phyloP scores from a whole-genome alignment of 495 filamentous ascomycete species.

The Penicillium maclennaniae region DNA sequence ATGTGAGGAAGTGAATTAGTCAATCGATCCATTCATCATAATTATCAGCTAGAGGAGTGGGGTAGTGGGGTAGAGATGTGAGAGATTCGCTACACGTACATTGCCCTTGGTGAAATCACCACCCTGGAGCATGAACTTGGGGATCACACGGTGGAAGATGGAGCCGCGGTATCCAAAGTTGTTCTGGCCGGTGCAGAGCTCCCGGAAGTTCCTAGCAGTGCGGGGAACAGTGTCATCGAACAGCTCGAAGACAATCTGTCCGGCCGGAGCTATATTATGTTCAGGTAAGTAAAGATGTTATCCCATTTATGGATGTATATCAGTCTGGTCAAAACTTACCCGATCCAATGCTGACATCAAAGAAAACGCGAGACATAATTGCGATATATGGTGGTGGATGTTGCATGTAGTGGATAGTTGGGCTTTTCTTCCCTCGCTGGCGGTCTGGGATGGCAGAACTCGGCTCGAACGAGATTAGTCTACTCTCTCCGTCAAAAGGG shows the following conservation, averaged over 20 bases:
- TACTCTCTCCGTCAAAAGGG: neutral
- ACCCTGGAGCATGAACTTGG: slow-evolving; percentile 73
- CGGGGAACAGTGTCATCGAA: slow-evolving; percentile 81
- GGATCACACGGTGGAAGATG: slow-evolving; percentile 85
- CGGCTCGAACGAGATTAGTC: neutral
- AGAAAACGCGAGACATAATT: neutral
- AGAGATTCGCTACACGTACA: slow-evolving; percentile 39
- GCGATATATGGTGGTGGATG: neutral
- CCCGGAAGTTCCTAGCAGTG: slow-evolving; percentile 86
- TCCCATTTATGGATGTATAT: neutral
- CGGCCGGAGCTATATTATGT: neutral
- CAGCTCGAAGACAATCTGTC: slow-evolving; percentile 68
- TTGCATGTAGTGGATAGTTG: neutral
- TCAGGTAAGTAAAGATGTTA: neutral
- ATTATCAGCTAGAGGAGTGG: neutral
- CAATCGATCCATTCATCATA: neutral
- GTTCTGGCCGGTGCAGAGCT: slow-evolving; percentile 69
- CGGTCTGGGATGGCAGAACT: neutral
- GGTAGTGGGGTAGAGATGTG: neutral
- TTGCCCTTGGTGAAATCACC: slow-evolving; percentile 58
- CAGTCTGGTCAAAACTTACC: neutral
- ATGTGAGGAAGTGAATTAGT: neutral
- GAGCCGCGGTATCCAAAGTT: slow-evolving; percentile 80
- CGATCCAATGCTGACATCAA: neutral
- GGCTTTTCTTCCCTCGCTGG: neutral